Evolutionary conservation across 768 basidiomycete genomes (phyloP).

Genomic region (Lentinula aciculospora): DNA sequence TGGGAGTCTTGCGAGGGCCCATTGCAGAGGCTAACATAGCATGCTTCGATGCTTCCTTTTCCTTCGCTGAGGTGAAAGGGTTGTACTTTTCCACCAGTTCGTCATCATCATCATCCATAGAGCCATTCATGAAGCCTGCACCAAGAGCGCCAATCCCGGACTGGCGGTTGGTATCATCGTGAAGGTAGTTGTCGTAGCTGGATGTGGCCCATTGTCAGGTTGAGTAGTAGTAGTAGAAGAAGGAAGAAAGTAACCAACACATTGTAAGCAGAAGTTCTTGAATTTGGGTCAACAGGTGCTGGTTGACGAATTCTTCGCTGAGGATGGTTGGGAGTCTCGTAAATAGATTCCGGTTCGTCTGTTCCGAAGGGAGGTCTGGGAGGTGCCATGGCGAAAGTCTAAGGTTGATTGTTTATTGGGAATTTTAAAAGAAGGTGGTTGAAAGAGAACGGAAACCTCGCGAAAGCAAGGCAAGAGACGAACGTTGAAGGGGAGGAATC

Average conservation of each 20-base stretch:
- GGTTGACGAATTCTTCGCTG: conserved; percentile 39
- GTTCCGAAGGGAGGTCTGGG: conserved; percentile 63
- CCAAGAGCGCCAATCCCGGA: conserved; percentile 52
- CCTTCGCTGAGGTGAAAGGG: conserved; percentile 5
- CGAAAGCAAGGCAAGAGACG: conserved; percentile 17
- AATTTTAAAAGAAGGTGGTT: conserved; percentile 13
- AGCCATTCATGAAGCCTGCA: conserved; percentile 38
- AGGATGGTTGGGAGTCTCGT: conserved; percentile 38
- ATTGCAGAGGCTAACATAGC: conserved; percentile 31
- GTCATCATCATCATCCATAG: conserved; percentile 38
- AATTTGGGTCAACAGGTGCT: conserved; percentile 46
- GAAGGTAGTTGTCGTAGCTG: conserved; percentile 64
- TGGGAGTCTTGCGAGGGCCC: conserved; percentile 14
- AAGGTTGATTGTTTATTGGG: conserved; percentile 17
- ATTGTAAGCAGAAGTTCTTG: conserved; percentile 57
- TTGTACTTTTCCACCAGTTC: conserved; percentile 29
- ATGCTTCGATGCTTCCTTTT: conserved; percentile 20
- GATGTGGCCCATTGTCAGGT: conserved; percentile 6
- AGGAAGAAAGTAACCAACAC: conserved; percentile 44
- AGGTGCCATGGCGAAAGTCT: conserved; percentile 28
- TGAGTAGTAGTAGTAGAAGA: neutral
- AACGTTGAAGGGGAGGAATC: neutral
- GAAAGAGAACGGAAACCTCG: conserved; percentile 26
- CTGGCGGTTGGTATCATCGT: conserved; percentile 33
- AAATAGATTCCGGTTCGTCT: conserved; percentile 60